These are phyloP conservation scores for Xylaria flabelliformis DNA, from an alignment of 495 filamentous ascomycete species.

Conservation along the genomic window DNA sequence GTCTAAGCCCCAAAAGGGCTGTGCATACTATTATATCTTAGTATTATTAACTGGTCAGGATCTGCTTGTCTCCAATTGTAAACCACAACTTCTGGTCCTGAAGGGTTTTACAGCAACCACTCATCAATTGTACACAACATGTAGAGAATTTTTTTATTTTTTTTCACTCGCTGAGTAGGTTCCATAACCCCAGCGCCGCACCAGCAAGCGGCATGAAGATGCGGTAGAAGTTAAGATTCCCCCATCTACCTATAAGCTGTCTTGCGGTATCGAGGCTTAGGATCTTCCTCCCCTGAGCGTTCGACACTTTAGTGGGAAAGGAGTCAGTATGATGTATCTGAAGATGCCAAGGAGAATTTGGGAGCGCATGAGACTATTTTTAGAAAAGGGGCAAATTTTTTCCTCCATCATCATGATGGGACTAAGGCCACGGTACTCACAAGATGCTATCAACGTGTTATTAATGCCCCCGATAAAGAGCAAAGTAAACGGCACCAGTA, in stretches of 20 bases:
- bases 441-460: conserved; percentile 28
- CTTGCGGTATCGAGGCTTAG: conserved; percentile 41
- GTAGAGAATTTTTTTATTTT: too few species aligned
- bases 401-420: not conserved
- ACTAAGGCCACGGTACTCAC: not conserved
- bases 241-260: conserved; percentile 45
- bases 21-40: too few species aligned
- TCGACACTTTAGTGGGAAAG: conserved; percentile 16
- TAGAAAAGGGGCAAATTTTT: not conserved
- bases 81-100: too few species aligned
- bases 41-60: too few species aligned
- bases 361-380: not conserved
- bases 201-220: conserved; percentile 47
- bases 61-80: too few species aligned
- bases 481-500: conserved; percentile 50
- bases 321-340: not conserved
- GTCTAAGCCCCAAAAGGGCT: too few species aligned
- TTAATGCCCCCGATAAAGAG: conserved; percentile 35
- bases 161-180: conserved; percentile 28
- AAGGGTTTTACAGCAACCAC: too few species aligned
- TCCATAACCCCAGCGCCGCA: conserved; percentile 42
- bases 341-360: not conserved
- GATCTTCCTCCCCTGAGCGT: conserved; percentile 33
- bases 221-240: conserved; percentile 44
- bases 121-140: not conserved